phyloP scores from a whole-genome alignment of 2,329 filamentous ascomycete species.

The Penicillium italicum region DNA sequence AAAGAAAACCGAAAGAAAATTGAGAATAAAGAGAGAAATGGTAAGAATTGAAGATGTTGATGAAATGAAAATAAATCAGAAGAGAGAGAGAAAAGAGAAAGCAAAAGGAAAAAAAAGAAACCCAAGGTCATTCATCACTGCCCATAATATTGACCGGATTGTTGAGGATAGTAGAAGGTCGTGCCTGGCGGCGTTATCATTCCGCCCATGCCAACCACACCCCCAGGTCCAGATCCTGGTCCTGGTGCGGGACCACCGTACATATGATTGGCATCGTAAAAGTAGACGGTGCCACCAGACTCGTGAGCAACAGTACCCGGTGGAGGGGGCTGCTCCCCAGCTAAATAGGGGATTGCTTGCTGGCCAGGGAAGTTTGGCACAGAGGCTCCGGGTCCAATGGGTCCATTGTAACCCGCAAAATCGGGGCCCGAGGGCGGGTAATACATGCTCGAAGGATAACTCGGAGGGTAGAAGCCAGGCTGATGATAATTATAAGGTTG shows the following conservation, averaged over 20 bases:
- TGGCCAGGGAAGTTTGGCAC: slow-evolving; percentile 57
- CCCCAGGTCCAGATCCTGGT: slow-evolving; percentile 49
- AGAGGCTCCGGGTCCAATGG: slow-evolving; percentile 46
- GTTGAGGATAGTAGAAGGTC: slow-evolving; percentile 53
- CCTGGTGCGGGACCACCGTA: slow-evolving; percentile 20
- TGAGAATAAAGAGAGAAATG: slow-evolving; percentile 7
- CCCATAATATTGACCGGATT: slow-evolving; percentile 61
- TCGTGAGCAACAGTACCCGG: slow-evolving; percentile 71
- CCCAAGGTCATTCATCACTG: slow-evolving; percentile 18
- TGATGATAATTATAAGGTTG: slow-evolving; percentile 68
- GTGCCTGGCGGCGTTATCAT: slow-evolving; percentile 67
- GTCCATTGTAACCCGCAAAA: slow-evolving; percentile 43
- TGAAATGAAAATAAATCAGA: background rate
- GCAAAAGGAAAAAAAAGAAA: slow-evolving; percentile 6
- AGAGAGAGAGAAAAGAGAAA: slow-evolving; percentile 6
- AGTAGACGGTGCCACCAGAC: slow-evolving; percentile 94
- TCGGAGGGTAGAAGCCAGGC: slow-evolving; percentile 55
- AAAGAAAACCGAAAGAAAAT: slow-evolving; percentile 9
- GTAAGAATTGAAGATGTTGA: background rate
- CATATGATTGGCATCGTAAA: slow-evolving; percentile 77
- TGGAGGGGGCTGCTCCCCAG: slow-evolving; percentile 45
- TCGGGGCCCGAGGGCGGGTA: slow-evolving; percentile 54
- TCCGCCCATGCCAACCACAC: slow-evolving; percentile 67
- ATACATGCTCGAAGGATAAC: slow-evolving; percentile 63
- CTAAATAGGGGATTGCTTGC: slow-evolving; percentile 39